Base-by-base conservation (phyloP, 352 stramenopile genomes). In the Saprolegnia diclina region DNA sequence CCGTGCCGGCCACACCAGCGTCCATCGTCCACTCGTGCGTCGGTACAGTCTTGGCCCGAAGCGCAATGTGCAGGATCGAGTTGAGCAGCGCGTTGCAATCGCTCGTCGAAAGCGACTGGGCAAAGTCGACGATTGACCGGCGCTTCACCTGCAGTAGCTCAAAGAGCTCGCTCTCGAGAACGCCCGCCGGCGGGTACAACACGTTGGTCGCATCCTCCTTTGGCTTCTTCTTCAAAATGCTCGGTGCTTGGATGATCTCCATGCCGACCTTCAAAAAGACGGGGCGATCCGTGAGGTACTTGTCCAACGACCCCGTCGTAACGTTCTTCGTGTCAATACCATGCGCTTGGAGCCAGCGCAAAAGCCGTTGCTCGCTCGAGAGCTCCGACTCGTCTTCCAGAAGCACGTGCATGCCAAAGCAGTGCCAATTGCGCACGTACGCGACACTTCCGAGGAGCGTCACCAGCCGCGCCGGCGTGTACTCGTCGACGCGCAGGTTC, bases 361-460 rank as follows among this genome's bases (percentile, higher is more conserved):
- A 74, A 37, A 96, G 55, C 0, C 89, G 77, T 22, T 95, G 82
- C 74, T 95, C 83, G 7, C 81, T 85, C 11, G 78, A 81, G 21
- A 95, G 48, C 0, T 71, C 76, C 44, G 78, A 82, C 46, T 87
- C 67, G 42, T 80, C 78, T 50, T 85, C 82, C 0, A 75, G 70
- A 5, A 85, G 90, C 4, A 95, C 72, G 35, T 89, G 89, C 83
- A 95, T 91, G 0, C 89, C 89, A 66, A 96, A 96, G 68, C 89
- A 93, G 72, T 96, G 89, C 89, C 89, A 96, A 69, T 95, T 96
- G 24, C 88, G 85, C 29, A 96, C 83, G 42, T 92, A 95, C 9
- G 84, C 85, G 48, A 96, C 80, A 16, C 86, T 93, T 5, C 87
- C 87, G 50, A 95, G 79, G 73, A 95, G 81, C 22, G 77, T 72